phyloP scores from a whole-genome alignment of 1,284 basidiomycete species.

The Puccinia hordei region DNA sequence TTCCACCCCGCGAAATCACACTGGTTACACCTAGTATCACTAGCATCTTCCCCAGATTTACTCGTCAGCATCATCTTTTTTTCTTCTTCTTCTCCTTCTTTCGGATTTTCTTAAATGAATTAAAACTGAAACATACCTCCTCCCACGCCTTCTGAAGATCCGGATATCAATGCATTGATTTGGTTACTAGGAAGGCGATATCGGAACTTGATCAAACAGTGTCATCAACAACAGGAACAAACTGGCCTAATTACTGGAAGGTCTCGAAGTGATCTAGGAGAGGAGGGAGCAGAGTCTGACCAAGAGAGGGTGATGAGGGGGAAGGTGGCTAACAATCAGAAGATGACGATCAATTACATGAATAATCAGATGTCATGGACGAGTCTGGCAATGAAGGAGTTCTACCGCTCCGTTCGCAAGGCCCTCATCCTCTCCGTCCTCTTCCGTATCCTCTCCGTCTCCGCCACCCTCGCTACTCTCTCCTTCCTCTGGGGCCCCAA shows the following conservation, averaged over 20 bases:
- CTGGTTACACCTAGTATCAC: slow-evolving; percentile 59
- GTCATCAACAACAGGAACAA: slow-evolving; percentile 63
- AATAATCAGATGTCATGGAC: slow-evolving; percentile 73
- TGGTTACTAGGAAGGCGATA: slow-evolving; percentile 98
- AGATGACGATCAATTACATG: slow-evolving; percentile 35
- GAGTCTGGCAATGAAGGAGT: slow-evolving; percentile 85
- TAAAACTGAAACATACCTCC: too few relatives aligned
- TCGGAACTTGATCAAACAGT: slow-evolving; percentile 82
- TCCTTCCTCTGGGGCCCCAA: not conserved
- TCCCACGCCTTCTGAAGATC: not conserved
- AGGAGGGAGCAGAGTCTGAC: not conserved
- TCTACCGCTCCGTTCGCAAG: slow-evolving; percentile 88
- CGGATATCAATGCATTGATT: slow-evolving; percentile 64
- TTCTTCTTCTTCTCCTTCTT: slow-evolving; percentile 66
- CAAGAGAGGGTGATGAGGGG: not conserved
- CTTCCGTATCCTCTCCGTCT: slow-evolving; percentile 62
- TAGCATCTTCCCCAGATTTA: slow-evolving; percentile 89
- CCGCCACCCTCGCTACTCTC: not conserved
- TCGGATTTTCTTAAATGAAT: too few relatives aligned
- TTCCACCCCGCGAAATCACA: slow-evolving; percentile 55
- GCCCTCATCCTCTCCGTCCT: slow-evolving; percentile 86
- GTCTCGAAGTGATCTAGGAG: not conserved
- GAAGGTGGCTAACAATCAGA: slow-evolving; percentile 49
- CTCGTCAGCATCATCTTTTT: slow-evolving; percentile 59
- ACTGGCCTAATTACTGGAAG: too few relatives aligned